Percentiles rank a stretch among this genome's conserved stretches.
phyloP scores from a whole-genome alignment of 2,329 filamentous ascomycete species.

The Sclerotiophoma versabilis region DNA sequence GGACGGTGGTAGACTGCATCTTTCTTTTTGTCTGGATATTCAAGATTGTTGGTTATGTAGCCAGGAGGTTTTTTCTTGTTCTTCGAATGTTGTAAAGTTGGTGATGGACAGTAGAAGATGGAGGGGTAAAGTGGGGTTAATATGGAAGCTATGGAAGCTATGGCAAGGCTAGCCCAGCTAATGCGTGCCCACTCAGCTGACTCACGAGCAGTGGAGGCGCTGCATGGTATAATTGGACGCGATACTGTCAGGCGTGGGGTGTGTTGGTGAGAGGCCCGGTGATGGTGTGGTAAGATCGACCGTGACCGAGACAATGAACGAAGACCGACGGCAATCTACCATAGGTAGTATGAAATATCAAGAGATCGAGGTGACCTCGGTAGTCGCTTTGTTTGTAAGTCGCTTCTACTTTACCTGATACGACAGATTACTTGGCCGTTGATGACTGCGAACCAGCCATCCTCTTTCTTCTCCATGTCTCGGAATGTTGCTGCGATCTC shows the following conservation, averaged over 20 bases:
- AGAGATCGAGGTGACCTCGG: neutral
- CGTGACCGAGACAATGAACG: neutral
- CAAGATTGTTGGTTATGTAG: neutral
- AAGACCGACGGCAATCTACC: neutral
- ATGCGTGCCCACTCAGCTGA: slow-evolving; percentile 44
- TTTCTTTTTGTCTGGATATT: slow-evolving; percentile 10
- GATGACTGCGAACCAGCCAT: slow-evolving; percentile 52
- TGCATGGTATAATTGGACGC: slow-evolving; percentile 32
- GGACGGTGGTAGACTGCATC: slow-evolving; percentile 38
- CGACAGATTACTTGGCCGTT: slow-evolving; percentile 53
- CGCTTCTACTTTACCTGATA: slow-evolving; percentile 23
- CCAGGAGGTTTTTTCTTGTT: neutral
- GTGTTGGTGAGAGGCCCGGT: neutral
- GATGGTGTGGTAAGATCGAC: neutral
- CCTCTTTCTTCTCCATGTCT: slow-evolving; percentile 51
- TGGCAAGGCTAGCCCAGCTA: slow-evolving; percentile 30
- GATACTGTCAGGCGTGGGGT: neutral
- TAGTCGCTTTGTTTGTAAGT: neutral
- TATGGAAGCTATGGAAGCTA: slow-evolving; percentile 39
- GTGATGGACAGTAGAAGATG: slow-evolving; percentile 19
- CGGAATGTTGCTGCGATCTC: slow-evolving; percentile 50
- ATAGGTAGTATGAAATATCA: neutral
- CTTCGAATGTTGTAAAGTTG: slow-evolving; percentile 13
- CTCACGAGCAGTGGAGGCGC: slow-evolving; percentile 28
- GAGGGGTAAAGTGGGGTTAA: slow-evolving; percentile 48